Evolutionary conservation across 306 rosid species (phyloP).

Genomic region (Crotalaria pallida): DNA sequence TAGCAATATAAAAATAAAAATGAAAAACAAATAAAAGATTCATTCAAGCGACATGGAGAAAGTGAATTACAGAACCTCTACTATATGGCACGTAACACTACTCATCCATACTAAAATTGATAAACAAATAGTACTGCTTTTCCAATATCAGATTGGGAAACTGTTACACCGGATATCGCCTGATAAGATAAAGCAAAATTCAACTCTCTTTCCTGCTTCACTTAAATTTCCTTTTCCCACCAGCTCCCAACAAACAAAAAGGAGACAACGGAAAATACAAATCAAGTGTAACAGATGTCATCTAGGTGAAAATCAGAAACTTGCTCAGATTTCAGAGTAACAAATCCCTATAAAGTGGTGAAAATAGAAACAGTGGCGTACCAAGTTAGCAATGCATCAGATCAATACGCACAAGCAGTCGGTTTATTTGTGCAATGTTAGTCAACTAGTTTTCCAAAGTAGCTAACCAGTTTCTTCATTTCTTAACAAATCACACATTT

Average conservation of each 20-base stretch:
- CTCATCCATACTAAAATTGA: background rate
- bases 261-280: background rate
- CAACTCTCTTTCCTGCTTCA: background rate
- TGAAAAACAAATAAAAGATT: background rate
- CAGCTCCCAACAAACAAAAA: background rate
- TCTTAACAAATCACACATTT: background rate
- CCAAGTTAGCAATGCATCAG: background rate
- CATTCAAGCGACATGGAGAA: background rate
- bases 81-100: background rate
- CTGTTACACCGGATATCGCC: background rate
- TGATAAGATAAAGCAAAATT: background rate
- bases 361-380: background rate
- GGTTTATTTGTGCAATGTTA: background rate
- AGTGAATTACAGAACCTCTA: background rate
- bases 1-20: background rate
- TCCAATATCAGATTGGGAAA: background rate
- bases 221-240: background rate
- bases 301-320: background rate
- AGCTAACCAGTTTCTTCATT: background rate
- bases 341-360: background rate
- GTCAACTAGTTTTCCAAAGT: background rate
- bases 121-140: background rate
- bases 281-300: background rate
- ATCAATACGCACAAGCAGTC: background rate
- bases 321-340: background rate